Evolutionary conservation across 306 rosid genomes (phyloP).

Genomic region (Corylus avellana): DNA sequence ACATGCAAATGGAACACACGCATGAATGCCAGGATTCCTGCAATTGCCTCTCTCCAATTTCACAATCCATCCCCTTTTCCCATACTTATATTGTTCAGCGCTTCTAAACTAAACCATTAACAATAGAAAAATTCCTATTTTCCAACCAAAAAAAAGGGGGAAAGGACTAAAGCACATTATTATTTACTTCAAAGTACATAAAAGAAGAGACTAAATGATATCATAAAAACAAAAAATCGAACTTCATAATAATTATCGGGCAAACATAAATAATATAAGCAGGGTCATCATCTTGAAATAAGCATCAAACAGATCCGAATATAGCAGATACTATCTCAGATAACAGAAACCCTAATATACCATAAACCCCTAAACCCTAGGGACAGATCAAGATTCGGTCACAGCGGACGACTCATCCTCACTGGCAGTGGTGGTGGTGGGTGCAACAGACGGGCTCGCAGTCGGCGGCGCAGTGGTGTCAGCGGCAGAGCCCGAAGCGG

Average conservation of each 20-base stretch:
- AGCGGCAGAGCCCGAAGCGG: constrained; percentile 35
- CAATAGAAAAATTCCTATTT: not conserved
- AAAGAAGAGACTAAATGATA: constrained; percentile 4
- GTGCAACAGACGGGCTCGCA: constrained; percentile 16
- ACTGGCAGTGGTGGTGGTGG: constrained; percentile 20
- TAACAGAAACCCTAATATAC: constrained; percentile 36
- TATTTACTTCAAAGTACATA: not conserved
- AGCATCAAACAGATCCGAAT: constrained; percentile 35
- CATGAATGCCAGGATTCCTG: not conserved
- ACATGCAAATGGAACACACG: not conserved
- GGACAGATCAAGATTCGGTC: constrained; percentile 42
- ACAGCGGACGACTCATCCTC: constrained; percentile 39
- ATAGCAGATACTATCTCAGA: constrained; percentile 15
- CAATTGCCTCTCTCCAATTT: not conserved
- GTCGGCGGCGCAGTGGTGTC: constrained; percentile 40
- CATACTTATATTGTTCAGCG: not conserved
- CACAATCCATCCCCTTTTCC: not conserved
- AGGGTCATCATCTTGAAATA: constrained; percentile 13
- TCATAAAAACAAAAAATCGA: not conserved
- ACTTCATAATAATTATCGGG: not conserved
- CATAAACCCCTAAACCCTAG: constrained; percentile 15
- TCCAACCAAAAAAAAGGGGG: not conserved
- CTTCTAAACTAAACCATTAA: not conserved
- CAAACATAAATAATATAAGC: not conserved
- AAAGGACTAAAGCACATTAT: not conserved